Percentiles rank a stretch among this genome's conserved stretches.
phyloP scores from a whole-genome alignment of 805 yeast genomes.

The Tetrapisispora arboricola region DNA sequence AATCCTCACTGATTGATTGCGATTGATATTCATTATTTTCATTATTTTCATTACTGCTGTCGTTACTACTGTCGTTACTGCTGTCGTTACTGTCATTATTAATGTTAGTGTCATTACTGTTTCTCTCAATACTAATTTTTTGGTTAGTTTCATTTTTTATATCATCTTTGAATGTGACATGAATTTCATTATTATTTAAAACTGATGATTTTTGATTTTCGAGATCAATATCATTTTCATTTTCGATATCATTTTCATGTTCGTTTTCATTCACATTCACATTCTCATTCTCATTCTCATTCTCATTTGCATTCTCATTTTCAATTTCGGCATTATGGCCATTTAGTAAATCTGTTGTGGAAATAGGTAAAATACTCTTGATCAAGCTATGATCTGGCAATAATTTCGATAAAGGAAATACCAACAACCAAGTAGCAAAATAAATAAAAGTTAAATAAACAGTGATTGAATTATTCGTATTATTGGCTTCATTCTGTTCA shows the following conservation, averaged over 20 bases:
- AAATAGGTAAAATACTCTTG: slow-evolving; percentile 1
- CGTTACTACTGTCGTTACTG: not conserved
- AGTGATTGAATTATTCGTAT: slow-evolving; percentile 9
- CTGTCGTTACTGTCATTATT: not conserved
- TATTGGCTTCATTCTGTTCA: slow-evolving; percentile 6
- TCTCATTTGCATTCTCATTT: too few relatives aligned
- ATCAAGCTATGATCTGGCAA: slow-evolving; percentile 8
- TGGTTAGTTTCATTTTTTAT: not conserved
- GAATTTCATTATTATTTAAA: not conserved
- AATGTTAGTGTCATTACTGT: not conserved
- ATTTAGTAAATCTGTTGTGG: too few relatives aligned
- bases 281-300: too few relatives aligned
- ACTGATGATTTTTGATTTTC: not conserved
- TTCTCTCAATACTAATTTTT: not conserved
- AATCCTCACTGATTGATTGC: too few relatives aligned
- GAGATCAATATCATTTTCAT: not conserved
- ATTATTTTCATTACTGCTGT: not conserved
- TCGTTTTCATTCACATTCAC: not conserved
- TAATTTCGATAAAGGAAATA: slow-evolving; percentile 15
- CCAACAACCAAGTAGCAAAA: slow-evolving; percentile 19
- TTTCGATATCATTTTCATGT: not conserved
- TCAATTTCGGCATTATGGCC: too few relatives aligned
- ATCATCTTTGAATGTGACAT: not conserved
- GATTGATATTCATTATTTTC: not conserved
- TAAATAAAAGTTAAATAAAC: slow-evolving; percentile 19